phyloP scores from a whole-genome alignment of 2,329 filamentous ascomycete genomes.

The Hypoxylon sp. region DNA sequence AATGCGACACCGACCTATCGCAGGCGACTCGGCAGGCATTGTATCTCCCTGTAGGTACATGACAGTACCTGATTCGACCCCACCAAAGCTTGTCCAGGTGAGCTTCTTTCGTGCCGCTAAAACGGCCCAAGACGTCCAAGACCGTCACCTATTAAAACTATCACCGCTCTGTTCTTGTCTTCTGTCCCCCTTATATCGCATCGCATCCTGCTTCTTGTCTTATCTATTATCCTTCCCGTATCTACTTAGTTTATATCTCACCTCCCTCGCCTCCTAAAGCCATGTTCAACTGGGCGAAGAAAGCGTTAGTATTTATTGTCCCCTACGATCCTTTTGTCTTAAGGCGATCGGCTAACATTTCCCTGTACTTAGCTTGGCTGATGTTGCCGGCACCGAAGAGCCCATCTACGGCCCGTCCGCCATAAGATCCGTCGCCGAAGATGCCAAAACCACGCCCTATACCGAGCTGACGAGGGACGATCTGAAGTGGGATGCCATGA shows the following conservation, averaged over 20 bases:
- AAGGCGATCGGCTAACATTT: conserved; percentile 37
- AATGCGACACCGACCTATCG: too few relatives aligned
- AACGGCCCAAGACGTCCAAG: neutral
- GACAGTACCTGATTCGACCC: conserved; percentile 41
- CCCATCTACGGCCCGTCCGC: conserved; percentile 92
- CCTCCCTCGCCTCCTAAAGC: conserved; percentile 38
- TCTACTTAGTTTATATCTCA: conserved; percentile 23
- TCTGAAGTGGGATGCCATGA: conserved; percentile 81
- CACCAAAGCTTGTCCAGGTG: conserved; percentile 34
- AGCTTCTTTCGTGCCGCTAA: conserved; percentile 21
- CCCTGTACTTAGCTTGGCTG: conserved; percentile 65
- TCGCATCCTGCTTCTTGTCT: conserved; percentile 14
- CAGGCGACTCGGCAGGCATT: too few relatives aligned
- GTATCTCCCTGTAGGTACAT: too few relatives aligned
- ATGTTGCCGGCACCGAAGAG: conserved; percentile 95
- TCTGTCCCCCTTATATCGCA: conserved; percentile 6
- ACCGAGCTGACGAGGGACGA: conserved; percentile 81
- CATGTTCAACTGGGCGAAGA: conserved; percentile 96
- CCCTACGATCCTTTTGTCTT: conserved; percentile 32
- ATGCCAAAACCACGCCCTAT: conserved; percentile 79
- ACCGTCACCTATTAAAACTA: conserved; percentile 14
- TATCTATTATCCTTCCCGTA: conserved; percentile 19
- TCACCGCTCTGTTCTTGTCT: conserved; percentile 30
- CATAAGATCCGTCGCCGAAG: conserved; percentile 83
- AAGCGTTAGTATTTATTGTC: conserved; percentile 70